Evolutionary conservation across 148 eudicot genomes (phyloP), one percentile per base, ranked within the genome.

Genomic region (Rhododendron vialii): DNA sequence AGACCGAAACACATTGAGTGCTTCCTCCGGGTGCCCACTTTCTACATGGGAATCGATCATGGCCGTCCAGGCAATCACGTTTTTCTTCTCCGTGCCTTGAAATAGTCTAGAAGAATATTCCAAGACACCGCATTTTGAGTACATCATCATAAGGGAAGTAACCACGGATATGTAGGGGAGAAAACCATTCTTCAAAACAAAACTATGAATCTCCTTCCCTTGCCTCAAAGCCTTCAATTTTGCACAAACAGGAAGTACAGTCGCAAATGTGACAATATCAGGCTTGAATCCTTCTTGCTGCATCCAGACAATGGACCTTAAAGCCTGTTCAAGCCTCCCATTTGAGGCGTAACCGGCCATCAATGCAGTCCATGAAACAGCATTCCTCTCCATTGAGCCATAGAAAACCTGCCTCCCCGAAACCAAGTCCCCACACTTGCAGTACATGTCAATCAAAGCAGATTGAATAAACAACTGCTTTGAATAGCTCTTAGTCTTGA

Each of bases 271-370:
- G 65, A 96, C 99, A 67, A 92, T 83, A 91, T 96, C 98, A 71
- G 99, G 99, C 89, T 87, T 96, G 80, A 92, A 92, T 50, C 98
- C 97, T 92, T 96, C 99, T 88, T 96, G 94, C 83, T 96, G 99
- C 99, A 96, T 96, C 98, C 99, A 96, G 2, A 92, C 85, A 59
- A 95, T 84, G 11, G 95, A 89, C 91, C 94, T 94, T 85, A 96
- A 80, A 51, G 99, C 98, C 87, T 96, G 98, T 69, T 94, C 94
- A 33, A 90, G 95, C 89, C 90, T 90, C 74, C 98, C 97, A 86
- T 92, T 93, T 8, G 94, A 75, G 45, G 90, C 88, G 80, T 95
- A 95, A 82, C 99, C 99, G 1, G 98, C 94, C 83, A 96, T 87
- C 81, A 96, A 80, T 50, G 98, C 95, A 67, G 99, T 96, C 99